Base-by-base conservation (phyloP, 2,329 filamentous ascomycete species). In the Aspergillus sp. region DNA sequence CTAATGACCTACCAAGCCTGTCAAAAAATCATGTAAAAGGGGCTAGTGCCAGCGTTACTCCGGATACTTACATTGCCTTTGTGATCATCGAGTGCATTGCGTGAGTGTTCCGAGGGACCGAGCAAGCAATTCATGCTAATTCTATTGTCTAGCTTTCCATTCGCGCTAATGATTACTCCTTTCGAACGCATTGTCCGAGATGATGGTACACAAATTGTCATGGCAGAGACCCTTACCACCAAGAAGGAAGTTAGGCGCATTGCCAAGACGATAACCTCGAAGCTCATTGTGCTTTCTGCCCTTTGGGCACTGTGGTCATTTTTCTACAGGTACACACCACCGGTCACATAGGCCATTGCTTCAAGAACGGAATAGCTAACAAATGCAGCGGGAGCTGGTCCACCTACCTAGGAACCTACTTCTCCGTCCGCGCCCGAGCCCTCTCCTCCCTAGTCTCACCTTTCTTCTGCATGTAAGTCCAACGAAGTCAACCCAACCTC, bases 261-360 rank as follows among this genome's bases (percentile, higher is more conserved):
- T 54, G 62, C 52, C 39, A 60, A 62, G 46, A 74, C 67, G 13
- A 59, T 67, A 47, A 59, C 62, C 12, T 69, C 66, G 0, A 70
- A 65, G 38, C 65, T 74, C 3, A 71, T 72, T 41, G 10, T 72
- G 10, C 61, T 67, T 12, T 69, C 67, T 0, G 54, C 62, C 5
- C 49, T 73, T 4, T 74, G 71, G 71, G 71, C 71, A 2, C 46
- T 74, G 15, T 74, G 72, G 71, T 74, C 71, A 0, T 74, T 74
- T 53, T 74, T 74, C 55, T 74, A 74, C 47, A 60, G 60, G 65
- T 64, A 50, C 25, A 47, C 6, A 25, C 9, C 3, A 15, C 9
- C n/a, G 12, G 6, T 17, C 20, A 10, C 12, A n/a, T 35, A 4
- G 32, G 5, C n/a, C n/a, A 35, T 35, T 35, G 10, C 10, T 3